These are phyloP conservation scores for Pichia sp. DNA, from an alignment of 1,139 yeast species.

Conservation along the genomic window DNA sequence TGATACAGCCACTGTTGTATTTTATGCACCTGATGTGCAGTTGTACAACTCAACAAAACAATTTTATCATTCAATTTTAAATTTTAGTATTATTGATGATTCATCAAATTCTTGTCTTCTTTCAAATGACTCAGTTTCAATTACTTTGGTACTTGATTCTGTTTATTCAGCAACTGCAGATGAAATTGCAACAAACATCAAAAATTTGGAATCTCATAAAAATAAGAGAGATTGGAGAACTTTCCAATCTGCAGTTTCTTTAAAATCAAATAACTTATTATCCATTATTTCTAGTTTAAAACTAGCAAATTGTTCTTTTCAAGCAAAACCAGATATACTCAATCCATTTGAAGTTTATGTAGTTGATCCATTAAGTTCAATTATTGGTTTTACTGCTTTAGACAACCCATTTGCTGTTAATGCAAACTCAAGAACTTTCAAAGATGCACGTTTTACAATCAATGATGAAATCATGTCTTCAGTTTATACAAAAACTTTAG, in stretches of 20 bases:
- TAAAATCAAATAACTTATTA: slow-evolving; percentile 35
- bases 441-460: background rate
- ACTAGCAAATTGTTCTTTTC: slow-evolving; percentile 26
- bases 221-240: slow-evolving; percentile 46
- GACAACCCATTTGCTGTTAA: slow-evolving; percentile 43
- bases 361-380: slow-evolving; percentile 60
- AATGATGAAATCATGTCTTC: background rate
- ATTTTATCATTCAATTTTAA: slow-evolving; percentile 44
- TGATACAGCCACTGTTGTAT: slow-evolving; percentile 37
- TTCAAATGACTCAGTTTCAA: slow-evolving; percentile 8
- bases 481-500: background rate
- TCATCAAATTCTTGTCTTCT: slow-evolving; percentile 1
- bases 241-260: slow-evolving; percentile 36
- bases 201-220: slow-evolving; percentile 28
- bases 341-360: slow-evolving; percentile 63
- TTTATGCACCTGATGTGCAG: slow-evolving; percentile 37
- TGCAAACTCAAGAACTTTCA: slow-evolving; percentile 11
- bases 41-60: slow-evolving; percentile 35
- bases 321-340: slow-evolving; percentile 50
- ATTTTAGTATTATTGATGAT: slow-evolving; percentile 34
- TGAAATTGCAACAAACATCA: slow-evolving; percentile 28
- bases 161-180: slow-evolving; percentile 29
- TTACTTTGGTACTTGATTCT: slow-evolving; percentile 28
- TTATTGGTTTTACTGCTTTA: slow-evolving; percentile 60
- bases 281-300: slow-evolving; percentile 33